These are phyloP conservation scores for Alternaria sp. DNA, from an alignment of 2,329 filamentous ascomycete species.

Conservation along the genomic window DNA sequence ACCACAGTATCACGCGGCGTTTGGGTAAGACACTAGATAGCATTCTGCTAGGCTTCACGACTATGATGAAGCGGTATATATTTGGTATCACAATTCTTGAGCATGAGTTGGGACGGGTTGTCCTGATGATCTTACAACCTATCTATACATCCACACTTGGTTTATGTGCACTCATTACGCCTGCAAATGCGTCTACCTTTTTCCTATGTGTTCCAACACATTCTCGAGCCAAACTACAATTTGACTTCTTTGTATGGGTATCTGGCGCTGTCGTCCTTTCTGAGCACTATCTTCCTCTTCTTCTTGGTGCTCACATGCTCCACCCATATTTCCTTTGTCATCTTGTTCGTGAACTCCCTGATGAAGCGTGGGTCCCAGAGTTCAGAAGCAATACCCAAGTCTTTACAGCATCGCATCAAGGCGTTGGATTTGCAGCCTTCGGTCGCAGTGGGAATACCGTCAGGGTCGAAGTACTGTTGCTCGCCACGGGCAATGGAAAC, in stretches of 20 bases:
- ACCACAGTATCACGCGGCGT: conserved; percentile 18
- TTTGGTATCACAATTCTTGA: conserved; percentile 2
- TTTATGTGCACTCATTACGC: neutral
- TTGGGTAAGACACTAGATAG: conserved; percentile 11
- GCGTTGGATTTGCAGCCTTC: conserved; percentile 99
- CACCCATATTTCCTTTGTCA: conserved; percentile 84
- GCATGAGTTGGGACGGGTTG: conserved; percentile 3
- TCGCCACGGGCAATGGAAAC: conserved; percentile 93
- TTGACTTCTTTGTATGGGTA: conserved; percentile 68
- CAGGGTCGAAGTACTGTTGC: conserved; percentile 89
- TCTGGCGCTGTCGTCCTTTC: conserved; percentile 79
- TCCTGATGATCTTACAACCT: conserved; percentile 3
- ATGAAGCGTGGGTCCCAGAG: conserved; percentile 97
- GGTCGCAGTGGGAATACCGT: conserved; percentile 90
- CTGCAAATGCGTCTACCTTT: conserved; percentile 2
- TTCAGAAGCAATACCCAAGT: conserved; percentile 92
- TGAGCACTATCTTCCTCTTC: conserved; percentile 85
- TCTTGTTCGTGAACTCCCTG: conserved; percentile 77
- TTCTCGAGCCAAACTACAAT: conserved; percentile 11
- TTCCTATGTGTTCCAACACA: neutral
- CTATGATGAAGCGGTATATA: conserved; percentile 9
- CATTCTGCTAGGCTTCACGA: conserved; percentile 8
- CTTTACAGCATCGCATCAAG: conserved; percentile 97
- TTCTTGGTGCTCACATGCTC: conserved; percentile 89
- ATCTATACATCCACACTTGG: conserved; percentile 2